Evolutionary conservation across 352 stramenopile genomes (phyloP), one percentile per base, ranked within the genome.

Genomic region (Globisporangium ultimum): DNA sequence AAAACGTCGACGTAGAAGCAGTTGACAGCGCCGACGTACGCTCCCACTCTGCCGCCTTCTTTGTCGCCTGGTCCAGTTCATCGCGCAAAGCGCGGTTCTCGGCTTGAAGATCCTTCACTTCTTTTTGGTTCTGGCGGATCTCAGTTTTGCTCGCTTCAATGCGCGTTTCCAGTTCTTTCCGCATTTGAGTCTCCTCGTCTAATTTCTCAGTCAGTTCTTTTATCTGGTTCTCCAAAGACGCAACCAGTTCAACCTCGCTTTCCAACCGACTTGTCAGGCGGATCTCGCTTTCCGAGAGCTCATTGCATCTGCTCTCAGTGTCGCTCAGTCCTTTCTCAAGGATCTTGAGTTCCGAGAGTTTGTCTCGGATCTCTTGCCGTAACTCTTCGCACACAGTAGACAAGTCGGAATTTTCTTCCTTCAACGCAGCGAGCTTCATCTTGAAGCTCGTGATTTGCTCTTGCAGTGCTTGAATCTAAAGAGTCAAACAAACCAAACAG

Each of bases 211-310:
- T 70, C 52, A 82, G 47, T 17, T 59, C 72, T 22, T 79, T 63
- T 1, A 91, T 71, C 43, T 83, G 61, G 9, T 69, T 69, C 40
- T 77, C 75, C 45, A 89, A 68, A 40, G 79, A 66, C 4, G 68
- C 64, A 13, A 68, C 70, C 36, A 64, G 50, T 49, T 82, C 59
- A 22, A 68, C 67, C 46, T 89, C 75, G 2, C 75, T 61, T 47
- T 86, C 75, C 0, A 92, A 53, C 36, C 36, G 61, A 45, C 43
- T 66, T 51, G 59, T 66, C 47, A 78, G 71, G 57, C 59, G 67
- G 42, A 61, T 71, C 48, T 91, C 74, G 36, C 48, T 76, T 47
- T 85, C 80, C 55, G 76, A 67, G 6, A 91, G 57, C 46, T 89
- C 68, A 34, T 78, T 67, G 55, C 68, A 91, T 48, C 84, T 73